Conservation (phyloP, 306 rosid species). For the Coriaria nepalensis region DNA sequence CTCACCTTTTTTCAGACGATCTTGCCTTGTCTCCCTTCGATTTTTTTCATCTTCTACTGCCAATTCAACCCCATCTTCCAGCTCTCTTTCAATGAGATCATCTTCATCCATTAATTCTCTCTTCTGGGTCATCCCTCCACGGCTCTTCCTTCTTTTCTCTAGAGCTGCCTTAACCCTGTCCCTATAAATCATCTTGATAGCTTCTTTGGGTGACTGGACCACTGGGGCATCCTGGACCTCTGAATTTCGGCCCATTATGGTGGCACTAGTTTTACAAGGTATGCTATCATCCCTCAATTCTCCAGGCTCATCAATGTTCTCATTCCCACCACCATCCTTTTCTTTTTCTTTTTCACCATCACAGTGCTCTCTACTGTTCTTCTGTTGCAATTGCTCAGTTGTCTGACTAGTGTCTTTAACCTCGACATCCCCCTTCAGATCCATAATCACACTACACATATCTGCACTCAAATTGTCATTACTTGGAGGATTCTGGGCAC, state of each 20-base stretch:
- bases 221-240: constrained; percentile 40
- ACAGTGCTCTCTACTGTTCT: constrained; percentile 30
- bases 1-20: not conserved
- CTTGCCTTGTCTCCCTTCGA: constrained; percentile 54
- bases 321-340: constrained; percentile 32
- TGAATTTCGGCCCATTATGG: constrained; percentile 28
- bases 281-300: constrained; percentile 45
- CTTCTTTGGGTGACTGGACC: constrained; percentile 65
- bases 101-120: constrained; percentile 82
- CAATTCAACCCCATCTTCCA: constrained; percentile 88
- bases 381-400: constrained; percentile 24
- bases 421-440: constrained; percentile 45
- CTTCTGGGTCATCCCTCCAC: constrained; percentile 52
- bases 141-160: constrained; percentile 78
- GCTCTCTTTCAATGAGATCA: constrained; percentile 89
- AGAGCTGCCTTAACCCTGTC: constrained; percentile 93
- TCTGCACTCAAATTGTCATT: constrained; percentile 57
- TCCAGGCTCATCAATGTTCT: constrained; percentile 26
- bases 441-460: constrained; percentile 18
- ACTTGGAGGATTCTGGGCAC: constrained; percentile 27
- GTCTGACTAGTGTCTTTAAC: constrained; percentile 32
- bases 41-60: constrained; percentile 62
- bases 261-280: constrained; percentile 9
- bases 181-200: constrained; percentile 64
- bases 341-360: constrained; percentile 42